Conservation (phyloP, 805 yeast genomes). For the Scheffersomyces amazonensis region DNA sequence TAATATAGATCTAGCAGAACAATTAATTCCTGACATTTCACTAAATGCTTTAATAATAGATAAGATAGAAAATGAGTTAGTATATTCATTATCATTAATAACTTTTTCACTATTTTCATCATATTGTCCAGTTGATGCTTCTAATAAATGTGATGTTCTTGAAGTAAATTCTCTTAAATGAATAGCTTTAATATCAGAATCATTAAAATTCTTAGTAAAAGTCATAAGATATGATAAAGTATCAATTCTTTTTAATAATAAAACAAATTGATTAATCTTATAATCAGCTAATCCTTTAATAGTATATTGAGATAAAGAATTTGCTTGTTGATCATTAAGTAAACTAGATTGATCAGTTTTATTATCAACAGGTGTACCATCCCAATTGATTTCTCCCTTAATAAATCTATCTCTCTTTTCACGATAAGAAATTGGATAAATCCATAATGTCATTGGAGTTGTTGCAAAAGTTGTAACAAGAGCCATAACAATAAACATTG, state of each 20-base stretch:
- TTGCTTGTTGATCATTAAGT: background rate
- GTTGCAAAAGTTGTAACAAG: constrained; percentile 75
- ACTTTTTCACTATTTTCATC: constrained; percentile 11
- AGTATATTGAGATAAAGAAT: background rate
- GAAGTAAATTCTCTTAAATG: constrained; percentile 61
- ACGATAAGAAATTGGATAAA: constrained; percentile 63
- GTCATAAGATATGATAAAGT: constrained; percentile 32
- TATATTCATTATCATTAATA: constrained; percentile 17
- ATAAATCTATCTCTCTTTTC: constrained; percentile 40
- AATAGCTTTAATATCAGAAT: constrained; percentile 43
- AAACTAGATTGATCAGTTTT: background rate
- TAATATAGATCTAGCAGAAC: constrained; percentile 26
- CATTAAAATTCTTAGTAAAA: constrained; percentile 21
- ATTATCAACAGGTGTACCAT: constrained; percentile 16
- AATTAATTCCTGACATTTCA: constrained; percentile 25
- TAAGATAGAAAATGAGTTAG: constrained; percentile 30
- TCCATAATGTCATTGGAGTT: constrained; percentile 63
- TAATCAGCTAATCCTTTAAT: constrained; percentile 16
- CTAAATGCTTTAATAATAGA: constrained; percentile 33
- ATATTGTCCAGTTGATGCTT: constrained; percentile 46
- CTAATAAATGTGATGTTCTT: constrained; percentile 66
- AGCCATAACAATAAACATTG: constrained; percentile 85
- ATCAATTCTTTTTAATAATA: constrained; percentile 28
- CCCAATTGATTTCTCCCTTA: constrained; percentile 22
- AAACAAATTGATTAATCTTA: constrained; percentile 21